phyloP scores from a whole-genome alignment of 2,329 filamentous ascomycete species.

The Ophiocordyceps camponoti-floridani region DNA sequence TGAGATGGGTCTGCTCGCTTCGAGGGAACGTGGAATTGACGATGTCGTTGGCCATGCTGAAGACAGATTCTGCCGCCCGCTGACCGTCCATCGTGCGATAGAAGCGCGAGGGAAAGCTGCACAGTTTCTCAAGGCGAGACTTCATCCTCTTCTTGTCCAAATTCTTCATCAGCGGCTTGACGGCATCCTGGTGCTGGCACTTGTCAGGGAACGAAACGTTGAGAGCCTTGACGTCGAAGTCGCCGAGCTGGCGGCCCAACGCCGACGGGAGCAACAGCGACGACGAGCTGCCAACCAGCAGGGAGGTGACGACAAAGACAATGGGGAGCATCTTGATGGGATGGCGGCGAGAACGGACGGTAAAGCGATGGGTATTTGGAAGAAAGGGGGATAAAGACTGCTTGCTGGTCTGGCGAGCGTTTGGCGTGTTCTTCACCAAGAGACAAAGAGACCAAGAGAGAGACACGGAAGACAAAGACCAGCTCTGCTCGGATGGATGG shows the following conservation, averaged over 20 bases:
- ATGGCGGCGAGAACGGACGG: too few relatives aligned
- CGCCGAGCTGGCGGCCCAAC: neutral
- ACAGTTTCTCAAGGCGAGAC: slow-evolving; percentile 39
- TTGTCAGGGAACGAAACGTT: neutral
- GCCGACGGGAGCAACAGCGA: neutral
- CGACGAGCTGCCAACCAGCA: neutral
- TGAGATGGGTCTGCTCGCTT: too few relatives aligned
- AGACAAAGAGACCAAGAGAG: too few relatives aligned
- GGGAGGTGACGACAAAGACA: neutral
- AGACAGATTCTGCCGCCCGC: slow-evolving; percentile 74
- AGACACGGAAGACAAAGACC: too few relatives aligned
- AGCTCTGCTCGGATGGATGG: too few relatives aligned
- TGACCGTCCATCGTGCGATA: slow-evolving; percentile 64
- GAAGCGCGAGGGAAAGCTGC: slow-evolving; percentile 66
- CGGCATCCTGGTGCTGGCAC: neutral
- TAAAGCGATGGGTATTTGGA: too few relatives aligned
- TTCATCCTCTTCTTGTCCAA: neutral
- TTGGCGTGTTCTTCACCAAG: too few relatives aligned
- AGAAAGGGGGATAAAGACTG: too few relatives aligned
- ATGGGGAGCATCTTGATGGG: neutral
- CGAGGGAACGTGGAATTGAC: slow-evolving; percentile 29
- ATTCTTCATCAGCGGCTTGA: neutral
- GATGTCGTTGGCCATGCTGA: slow-evolving; percentile 39
- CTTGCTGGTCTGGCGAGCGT: too few relatives aligned
- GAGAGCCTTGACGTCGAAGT: neutral